Conservation (phyloP, 2,329 filamentous ascomycete genomes). For the Ilyonectria robusta region DNA sequence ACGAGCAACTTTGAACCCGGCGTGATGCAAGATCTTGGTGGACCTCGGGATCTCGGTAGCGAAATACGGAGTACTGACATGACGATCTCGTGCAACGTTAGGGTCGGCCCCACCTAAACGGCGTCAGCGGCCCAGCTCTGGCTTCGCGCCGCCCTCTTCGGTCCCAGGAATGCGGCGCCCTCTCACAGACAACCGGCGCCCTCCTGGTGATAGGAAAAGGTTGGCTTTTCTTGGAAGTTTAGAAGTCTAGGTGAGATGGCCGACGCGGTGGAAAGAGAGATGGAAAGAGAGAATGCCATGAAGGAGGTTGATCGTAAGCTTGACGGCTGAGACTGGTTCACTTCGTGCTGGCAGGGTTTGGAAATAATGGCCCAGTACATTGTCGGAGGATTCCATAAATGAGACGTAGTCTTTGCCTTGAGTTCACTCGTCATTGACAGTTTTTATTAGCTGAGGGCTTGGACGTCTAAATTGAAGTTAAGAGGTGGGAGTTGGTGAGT, state of each 20-base stretch:
- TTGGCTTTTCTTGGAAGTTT: conserved; percentile 65
- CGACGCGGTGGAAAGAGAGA: conserved; percentile 63
- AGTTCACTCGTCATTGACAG: background rate
- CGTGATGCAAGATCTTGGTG: conserved; percentile 8
- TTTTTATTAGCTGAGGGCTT: too few species aligned
- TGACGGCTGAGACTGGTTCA: background rate
- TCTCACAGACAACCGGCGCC: too few species aligned
- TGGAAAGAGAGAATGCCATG: conserved; percentile 52
- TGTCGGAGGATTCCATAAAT: background rate
- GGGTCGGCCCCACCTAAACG: conserved; percentile 17
- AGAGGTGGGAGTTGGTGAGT: too few species aligned
- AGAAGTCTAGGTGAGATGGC: conserved; percentile 72
- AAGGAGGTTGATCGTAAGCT: background rate
- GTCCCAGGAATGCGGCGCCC: conserved; percentile 1
- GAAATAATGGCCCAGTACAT: background rate
- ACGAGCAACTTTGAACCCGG: background rate
- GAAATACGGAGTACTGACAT: background rate
- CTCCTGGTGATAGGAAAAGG: background rate
- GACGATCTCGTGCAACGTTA: conserved; percentile 15
- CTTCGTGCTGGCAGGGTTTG: background rate
- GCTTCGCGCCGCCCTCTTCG: conserved; percentile 1
- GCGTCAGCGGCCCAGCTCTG: background rate
- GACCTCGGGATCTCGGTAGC: conserved; percentile 17
- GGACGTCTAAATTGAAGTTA: too few species aligned
- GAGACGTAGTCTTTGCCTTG: background rate